phyloP scores from a whole-genome alignment of 129 eudicot genomes.

The Artemisia argyi region DNA sequence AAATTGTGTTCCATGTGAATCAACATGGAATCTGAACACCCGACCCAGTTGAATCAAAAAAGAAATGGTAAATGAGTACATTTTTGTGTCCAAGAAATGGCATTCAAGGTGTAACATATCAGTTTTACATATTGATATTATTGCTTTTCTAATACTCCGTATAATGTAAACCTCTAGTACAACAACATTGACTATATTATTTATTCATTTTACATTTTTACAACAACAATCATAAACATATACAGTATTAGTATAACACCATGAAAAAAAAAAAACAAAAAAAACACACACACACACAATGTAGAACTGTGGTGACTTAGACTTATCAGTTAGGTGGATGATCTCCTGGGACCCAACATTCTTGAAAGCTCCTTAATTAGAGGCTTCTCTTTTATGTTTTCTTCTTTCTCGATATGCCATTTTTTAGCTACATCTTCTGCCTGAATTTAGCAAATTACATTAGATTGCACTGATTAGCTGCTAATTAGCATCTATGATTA shows the following conservation, averaged over 20 bases:
- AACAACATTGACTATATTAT: not conserved
- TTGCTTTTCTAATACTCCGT: too few species aligned
- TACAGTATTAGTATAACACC: slow-evolving; percentile 13
- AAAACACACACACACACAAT: not conserved
- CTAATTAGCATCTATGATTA: not conserved
- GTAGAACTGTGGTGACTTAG: not conserved
- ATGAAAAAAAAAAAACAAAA: too few species aligned
- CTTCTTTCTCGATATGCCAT: slow-evolving; percentile 65
- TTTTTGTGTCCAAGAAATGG: too few species aligned
- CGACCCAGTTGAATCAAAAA: too few species aligned
- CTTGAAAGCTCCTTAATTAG: slow-evolving; percentile 24
- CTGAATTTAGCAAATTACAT: slow-evolving; percentile 33
- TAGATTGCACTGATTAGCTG: slow-evolving; percentile 4
- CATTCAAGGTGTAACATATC: not conserved
- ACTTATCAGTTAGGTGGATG: slow-evolving; percentile 32
- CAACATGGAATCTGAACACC: too few species aligned
- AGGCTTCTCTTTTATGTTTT: slow-evolving; percentile 58
- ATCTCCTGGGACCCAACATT: slow-evolving; percentile 39
- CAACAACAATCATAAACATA: not conserved
- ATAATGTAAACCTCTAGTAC: not conserved
- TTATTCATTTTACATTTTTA: not conserved
- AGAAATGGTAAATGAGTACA: too few species aligned
- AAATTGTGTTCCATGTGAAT: too few species aligned
- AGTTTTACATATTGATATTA: slow-evolving; percentile 1
- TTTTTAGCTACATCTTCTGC: slow-evolving; percentile 65